Evolutionary conservation across 2,329 filamentous ascomycete species (phyloP).

Genomic region (Colletotrichum higginsianum): DNA sequence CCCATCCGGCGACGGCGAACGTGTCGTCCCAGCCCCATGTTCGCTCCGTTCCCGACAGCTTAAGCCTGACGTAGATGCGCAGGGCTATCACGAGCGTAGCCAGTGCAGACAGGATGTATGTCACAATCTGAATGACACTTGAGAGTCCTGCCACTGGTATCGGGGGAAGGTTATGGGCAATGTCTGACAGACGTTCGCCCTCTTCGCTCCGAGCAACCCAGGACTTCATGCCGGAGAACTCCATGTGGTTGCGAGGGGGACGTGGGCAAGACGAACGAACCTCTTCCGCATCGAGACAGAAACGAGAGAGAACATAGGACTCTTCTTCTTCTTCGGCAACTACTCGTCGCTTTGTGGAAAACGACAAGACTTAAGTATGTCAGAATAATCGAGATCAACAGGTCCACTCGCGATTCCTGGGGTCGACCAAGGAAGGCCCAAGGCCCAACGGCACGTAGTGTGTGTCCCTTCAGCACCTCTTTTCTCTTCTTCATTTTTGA

Average conservation of each 20-base stretch:
- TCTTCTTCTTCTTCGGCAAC: too few relatives aligned
- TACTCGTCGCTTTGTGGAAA: too few relatives aligned
- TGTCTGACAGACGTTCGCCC: not conserved
- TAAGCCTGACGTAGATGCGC: conserved; percentile 36
- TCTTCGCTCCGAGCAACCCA: not conserved
- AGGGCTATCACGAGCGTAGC: conserved; percentile 3
- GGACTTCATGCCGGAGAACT: not conserved
- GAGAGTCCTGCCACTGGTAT: not conserved
- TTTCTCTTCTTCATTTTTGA: too few relatives aligned
- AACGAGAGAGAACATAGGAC: too few relatives aligned
- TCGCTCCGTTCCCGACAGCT: conserved; percentile 2
- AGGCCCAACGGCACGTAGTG: too few relatives aligned
- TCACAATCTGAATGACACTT: not conserved
- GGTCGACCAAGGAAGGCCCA: too few relatives aligned
- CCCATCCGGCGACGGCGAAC: conserved; percentile 37
- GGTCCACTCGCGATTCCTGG: too few relatives aligned
- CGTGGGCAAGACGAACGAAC: not conserved
- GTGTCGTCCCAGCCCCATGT: conserved; percentile 40
- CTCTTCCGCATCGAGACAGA: too few relatives aligned
- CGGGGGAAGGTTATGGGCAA: not conserved
- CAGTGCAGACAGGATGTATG: not conserved
- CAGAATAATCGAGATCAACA: too few relatives aligned
- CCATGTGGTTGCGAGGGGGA: not conserved
- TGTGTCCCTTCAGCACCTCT: too few relatives aligned
- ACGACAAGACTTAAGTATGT: too few relatives aligned